phyloP scores from a whole-genome alignment of 495 filamentous ascomycete species.

The Trichoderma orchidacearum region DNA sequence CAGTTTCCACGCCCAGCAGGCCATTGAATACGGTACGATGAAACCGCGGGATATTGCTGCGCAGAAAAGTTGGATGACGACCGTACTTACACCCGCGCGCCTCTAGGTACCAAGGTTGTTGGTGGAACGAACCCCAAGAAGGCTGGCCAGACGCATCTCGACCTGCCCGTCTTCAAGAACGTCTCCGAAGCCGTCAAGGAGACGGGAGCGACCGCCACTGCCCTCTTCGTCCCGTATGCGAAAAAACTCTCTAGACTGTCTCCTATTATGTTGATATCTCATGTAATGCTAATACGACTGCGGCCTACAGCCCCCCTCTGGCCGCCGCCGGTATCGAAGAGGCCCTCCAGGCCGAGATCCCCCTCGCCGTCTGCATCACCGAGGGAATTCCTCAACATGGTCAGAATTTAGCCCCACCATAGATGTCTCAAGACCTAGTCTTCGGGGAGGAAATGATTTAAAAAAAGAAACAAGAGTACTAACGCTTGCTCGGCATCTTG shows the following conservation, averaged over 20 bases:
- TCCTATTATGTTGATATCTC: background rate
- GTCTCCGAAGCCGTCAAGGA: conserved; percentile 82
- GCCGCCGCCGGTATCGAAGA: conserved; percentile 95
- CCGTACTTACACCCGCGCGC: conserved; percentile 1
- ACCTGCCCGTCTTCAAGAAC: conserved; percentile 82
- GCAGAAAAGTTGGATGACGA: conserved; percentile 5
- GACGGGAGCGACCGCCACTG: conserved; percentile 81
- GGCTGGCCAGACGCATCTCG: conserved; percentile 79
- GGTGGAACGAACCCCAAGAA: conserved; percentile 99
- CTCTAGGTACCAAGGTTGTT: conserved; percentile 83
- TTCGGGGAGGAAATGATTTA: no score
- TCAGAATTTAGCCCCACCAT: conserved; percentile 23
- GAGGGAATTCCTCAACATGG: conserved; percentile 97
- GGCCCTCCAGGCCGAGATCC: conserved; percentile 82
- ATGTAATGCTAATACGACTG: conserved; percentile 3
- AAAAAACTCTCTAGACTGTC: background rate
- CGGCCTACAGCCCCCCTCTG: conserved; percentile 62
- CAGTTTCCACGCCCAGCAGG: conserved; percentile 95
- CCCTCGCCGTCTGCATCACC: conserved; percentile 92
- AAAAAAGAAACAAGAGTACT: no score
- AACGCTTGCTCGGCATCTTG: no score
- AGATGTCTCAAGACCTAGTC: background rate
- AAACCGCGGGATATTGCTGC: background rate
- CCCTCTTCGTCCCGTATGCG: conserved; percentile 91
- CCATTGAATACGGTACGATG: conserved; percentile 83